A percentile compares a stretch with the other conserved stretches of the same genome.
Conservation (phyloP, 768 basidiomycete genomes). For the Phanerochaete carnosa region DNA sequence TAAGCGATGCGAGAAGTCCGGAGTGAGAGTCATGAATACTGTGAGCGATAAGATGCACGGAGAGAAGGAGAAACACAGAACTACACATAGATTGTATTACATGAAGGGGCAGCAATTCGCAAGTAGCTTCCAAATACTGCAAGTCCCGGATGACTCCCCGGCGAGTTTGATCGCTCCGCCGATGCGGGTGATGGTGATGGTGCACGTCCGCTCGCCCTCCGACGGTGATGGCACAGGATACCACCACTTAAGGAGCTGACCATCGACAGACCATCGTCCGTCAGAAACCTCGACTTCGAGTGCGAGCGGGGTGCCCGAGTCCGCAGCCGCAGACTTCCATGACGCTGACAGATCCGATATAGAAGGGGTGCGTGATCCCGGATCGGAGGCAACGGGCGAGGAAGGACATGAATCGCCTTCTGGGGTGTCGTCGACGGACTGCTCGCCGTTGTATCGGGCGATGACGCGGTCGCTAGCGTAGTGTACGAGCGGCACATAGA, state of each 20-base stretch:
- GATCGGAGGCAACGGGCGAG: conserved; percentile 4
- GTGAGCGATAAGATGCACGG: not conserved
- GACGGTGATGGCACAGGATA: conserved; percentile 29
- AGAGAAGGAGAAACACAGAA: not conserved
- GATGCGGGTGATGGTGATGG: conserved; percentile 25
- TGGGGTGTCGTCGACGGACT: conserved; percentile 4
- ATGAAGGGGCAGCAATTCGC: conserved; percentile 1
- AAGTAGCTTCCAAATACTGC: conserved; percentile 5
- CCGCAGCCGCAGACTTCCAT: conserved; percentile 6
- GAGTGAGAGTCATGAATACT: not conserved
- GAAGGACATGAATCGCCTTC: conserved; percentile 9
- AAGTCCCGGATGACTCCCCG: not conserved
- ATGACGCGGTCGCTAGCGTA: conserved; percentile 53
- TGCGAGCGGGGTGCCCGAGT: conserved; percentile 27
- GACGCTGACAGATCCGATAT: conserved; percentile 8
- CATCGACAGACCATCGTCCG: conserved; percentile 45
- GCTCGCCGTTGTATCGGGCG: conserved; percentile 2
- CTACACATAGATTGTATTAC: not conserved
- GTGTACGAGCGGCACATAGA: conserved; percentile 89
- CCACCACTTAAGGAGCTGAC: conserved; percentile 46
- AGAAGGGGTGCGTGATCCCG: conserved; percentile 3
- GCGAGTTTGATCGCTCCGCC: conserved; percentile 28
- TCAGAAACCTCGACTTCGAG: conserved; percentile 41
- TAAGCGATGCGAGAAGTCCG: not conserved
- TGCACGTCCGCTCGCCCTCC: conserved; percentile 28